phyloP scores from a whole-genome alignment of 192 early-diverging fungal species.

The Gigaspora rosea region DNA sequence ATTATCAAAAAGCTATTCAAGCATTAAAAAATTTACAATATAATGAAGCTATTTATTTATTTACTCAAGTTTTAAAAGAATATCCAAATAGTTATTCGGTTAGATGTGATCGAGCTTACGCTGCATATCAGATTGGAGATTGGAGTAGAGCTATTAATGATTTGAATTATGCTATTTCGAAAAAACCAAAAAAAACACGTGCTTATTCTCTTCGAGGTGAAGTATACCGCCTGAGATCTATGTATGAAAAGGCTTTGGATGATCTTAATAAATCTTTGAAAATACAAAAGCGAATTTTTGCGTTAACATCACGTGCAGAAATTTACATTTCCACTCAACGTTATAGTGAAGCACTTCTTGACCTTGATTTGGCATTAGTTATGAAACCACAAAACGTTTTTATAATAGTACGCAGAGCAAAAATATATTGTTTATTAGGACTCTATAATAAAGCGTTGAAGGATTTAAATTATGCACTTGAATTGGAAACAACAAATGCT shows the following conservation, averaged over 20 bases:
- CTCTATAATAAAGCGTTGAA: slow-evolving; percentile 2
- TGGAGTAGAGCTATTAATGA: not conserved
- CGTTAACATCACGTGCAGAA: slow-evolving; percentile 5
- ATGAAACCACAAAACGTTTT: slow-evolving; percentile 16
- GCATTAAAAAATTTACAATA: not conserved
- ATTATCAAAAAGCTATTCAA: not conserved
- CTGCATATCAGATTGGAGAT: not conserved
- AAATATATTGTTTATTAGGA: not conserved
- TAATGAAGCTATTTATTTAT: slow-evolving; percentile 7
- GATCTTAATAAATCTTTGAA: slow-evolving; percentile 18
- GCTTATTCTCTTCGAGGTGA: slow-evolving; percentile 9
- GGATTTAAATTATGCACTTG: slow-evolving; percentile 12
- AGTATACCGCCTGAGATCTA: not conserved
- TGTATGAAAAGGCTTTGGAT: slow-evolving; percentile 7
- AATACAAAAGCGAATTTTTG: not conserved
- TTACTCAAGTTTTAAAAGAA: not conserved
- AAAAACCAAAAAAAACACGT: slow-evolving; percentile 13
- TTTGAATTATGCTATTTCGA: slow-evolving; percentile 7
- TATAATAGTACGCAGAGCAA: not conserved
- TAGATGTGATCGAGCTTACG: slow-evolving; percentile 27
- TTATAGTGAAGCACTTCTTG: not conserved
- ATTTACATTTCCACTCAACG: not conserved
- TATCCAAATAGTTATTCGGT: slow-evolving; percentile 23
- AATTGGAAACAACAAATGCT: not conserved
- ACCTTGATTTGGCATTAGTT: slow-evolving; percentile 11